Conservation (phyloP, 2,329 filamentous ascomycete genomes). For the Claviceps arundinis region DNA sequence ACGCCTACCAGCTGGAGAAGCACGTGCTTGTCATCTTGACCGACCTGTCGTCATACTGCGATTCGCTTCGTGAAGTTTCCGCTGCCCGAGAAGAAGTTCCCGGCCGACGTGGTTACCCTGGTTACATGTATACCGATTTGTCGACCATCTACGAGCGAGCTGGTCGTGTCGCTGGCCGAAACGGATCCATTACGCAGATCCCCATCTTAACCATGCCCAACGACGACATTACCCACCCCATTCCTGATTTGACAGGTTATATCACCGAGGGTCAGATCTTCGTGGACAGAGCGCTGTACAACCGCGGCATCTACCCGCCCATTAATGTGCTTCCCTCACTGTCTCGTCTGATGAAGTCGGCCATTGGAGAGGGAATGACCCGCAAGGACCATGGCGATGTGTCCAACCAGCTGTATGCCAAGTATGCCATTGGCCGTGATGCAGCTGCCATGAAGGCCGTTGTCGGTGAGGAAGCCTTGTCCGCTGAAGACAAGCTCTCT, state of each 20-base stretch:
- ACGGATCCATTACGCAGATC: constrained; percentile 98
- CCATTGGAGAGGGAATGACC: constrained; percentile 94
- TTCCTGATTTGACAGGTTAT: constrained; percentile 96
- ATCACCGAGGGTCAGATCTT: constrained; percentile 99
- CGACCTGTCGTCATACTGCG: constrained; percentile 94
- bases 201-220: constrained; percentile 99
- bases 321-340: constrained; percentile 98
- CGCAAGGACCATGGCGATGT: constrained; percentile 96
- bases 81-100: constrained; percentile 97
- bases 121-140: constrained; percentile 99
- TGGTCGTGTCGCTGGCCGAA: constrained; percentile 90
- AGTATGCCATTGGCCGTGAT: constrained; percentile 98
- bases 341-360: constrained; percentile 99
- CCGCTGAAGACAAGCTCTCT: constrained; percentile 90
- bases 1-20: constrained; percentile 99
- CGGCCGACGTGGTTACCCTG: constrained; percentile 96
- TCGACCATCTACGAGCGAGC: constrained; percentile 99
- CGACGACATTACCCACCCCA: constrained; percentile 98
- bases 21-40: constrained; percentile 98
- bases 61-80: constrained; percentile 96
- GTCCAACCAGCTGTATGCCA: constrained; percentile 98
- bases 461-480: constrained; percentile 93
- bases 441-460: constrained; percentile 98
- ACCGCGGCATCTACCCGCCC: constrained; percentile 95
- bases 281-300: constrained; percentile 83